A percentile compares a stretch with the other conserved stretches of the same genome.
These are phyloP conservation scores for Artemisia tridentata DNA, from an alignment of 129 eudicot genomes.

Conservation along the genomic window DNA sequence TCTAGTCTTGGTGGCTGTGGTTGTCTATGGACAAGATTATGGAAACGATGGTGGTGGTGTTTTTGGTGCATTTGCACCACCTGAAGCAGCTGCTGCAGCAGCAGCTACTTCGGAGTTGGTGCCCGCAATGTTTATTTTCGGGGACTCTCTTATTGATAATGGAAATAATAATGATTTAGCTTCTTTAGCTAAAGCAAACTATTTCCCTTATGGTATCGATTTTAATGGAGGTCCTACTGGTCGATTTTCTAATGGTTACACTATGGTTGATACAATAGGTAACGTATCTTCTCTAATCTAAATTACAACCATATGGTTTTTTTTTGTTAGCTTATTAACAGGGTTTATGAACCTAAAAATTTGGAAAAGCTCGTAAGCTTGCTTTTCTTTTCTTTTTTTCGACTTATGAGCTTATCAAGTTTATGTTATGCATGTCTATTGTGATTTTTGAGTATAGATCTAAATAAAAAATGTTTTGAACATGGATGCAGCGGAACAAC, in stretches of 20 bases:
- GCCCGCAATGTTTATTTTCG: constrained; percentile 90
- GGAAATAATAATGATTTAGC: constrained; percentile 82
- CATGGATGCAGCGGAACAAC: constrained; percentile 59
- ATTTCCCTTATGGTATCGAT: constrained; percentile 87
- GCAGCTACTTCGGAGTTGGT: constrained; percentile 44
- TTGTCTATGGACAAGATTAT: constrained; percentile 24
- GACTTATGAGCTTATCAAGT: too few species aligned
- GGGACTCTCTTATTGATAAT: constrained; percentile 83
- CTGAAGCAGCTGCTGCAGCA: constrained; percentile 20
- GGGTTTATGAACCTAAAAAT: not conserved
- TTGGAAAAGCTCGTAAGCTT: not conserved
- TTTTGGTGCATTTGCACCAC: constrained; percentile 24
- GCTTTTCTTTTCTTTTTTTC: too few species aligned
- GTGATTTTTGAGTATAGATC: not conserved
- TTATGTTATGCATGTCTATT: not conserved
- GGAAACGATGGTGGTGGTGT: constrained; percentile 21
- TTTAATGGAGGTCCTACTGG: constrained; percentile 83
- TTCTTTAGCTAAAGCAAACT: constrained; percentile 87
- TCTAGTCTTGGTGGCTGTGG: not conserved
- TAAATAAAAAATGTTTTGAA: not conserved
- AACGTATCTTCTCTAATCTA: not conserved
- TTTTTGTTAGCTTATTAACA: not conserved
- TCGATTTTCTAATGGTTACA: constrained; percentile 79
- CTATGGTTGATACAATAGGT: constrained; percentile 92
- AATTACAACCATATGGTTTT: not conserved